phyloP scores from a whole-genome alignment of 257 asterid genomes.

The Verbascum thapsus region DNA sequence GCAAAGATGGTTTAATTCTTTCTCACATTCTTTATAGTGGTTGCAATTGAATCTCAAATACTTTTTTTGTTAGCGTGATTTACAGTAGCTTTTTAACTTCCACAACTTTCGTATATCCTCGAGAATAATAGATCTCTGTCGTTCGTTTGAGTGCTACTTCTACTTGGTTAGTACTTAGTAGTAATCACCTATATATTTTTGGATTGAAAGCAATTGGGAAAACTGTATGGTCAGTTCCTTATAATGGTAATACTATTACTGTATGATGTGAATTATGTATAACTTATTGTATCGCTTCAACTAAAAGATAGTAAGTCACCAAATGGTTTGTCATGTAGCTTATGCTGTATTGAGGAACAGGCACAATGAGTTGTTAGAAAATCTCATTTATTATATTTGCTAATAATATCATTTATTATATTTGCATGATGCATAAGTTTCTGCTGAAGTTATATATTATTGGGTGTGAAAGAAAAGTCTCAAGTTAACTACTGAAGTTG shows the following conservation, averaged over 20 bases:
- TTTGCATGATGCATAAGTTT: no score
- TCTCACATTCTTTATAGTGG: slow-evolving; percentile 31
- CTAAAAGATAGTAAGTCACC: no score
- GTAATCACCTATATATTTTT: neutral
- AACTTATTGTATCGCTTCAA: neutral
- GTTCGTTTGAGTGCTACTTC: neutral
- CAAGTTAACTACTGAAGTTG: slow-evolving; percentile 40
- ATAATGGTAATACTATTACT: neutral
- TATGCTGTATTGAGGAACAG: no score
- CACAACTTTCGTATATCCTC: neutral
- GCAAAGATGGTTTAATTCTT: slow-evolving; percentile 19
- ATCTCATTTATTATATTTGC: no score
- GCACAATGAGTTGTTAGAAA: no score
- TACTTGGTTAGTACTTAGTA: no score
- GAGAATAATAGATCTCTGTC: no score
- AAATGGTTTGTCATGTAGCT: no score
- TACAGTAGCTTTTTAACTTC: neutral
- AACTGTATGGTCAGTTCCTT: neutral
- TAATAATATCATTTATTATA: no score
- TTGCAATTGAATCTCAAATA: slow-evolving; percentile 23
- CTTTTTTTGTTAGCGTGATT: slow-evolving; percentile 28
- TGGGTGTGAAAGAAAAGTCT: neutral
- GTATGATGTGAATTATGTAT: neutral
- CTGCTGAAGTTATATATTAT: no score
- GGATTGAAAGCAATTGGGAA: neutral